phyloP scores from a whole-genome alignment of 106 monocot species.

The Dendrobium huoshanense region DNA sequence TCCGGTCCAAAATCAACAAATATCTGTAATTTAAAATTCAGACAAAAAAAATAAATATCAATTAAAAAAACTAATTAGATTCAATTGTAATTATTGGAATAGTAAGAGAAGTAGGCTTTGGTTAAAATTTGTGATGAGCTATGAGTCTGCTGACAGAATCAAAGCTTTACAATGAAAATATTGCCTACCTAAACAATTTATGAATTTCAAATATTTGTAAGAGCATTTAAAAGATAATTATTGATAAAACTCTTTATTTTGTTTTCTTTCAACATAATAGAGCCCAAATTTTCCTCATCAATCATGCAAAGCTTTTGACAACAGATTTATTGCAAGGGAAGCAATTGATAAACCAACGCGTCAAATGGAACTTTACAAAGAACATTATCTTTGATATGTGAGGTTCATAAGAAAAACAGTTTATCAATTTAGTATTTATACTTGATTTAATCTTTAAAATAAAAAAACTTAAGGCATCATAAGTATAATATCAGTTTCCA shows the following conservation, averaged over 20 bases:
- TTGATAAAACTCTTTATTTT: background rate
- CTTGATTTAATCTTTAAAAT: background rate
- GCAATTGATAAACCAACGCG: background rate
- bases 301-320: background rate
- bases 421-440: background rate
- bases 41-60: background rate
- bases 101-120: no score
- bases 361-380: background rate
- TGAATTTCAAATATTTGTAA: background rate
- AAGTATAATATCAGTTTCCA: background rate
- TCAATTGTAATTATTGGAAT: background rate
- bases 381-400: background rate
- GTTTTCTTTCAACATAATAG: background rate
- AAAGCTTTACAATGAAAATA: background rate
- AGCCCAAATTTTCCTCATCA: background rate
- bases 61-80: background rate
- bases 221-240: background rate
- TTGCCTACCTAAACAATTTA: background rate
- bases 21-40: slow-evolving; percentile 38
- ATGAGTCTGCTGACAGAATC: background rate
- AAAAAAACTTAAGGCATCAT: background rate
- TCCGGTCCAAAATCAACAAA: slow-evolving; percentile 75
- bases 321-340: background rate
- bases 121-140: background rate
- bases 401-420: background rate